Conservation (phyloP, 2,329 filamentous ascomycete genomes). For the Stromatinia cepivora region DNA sequence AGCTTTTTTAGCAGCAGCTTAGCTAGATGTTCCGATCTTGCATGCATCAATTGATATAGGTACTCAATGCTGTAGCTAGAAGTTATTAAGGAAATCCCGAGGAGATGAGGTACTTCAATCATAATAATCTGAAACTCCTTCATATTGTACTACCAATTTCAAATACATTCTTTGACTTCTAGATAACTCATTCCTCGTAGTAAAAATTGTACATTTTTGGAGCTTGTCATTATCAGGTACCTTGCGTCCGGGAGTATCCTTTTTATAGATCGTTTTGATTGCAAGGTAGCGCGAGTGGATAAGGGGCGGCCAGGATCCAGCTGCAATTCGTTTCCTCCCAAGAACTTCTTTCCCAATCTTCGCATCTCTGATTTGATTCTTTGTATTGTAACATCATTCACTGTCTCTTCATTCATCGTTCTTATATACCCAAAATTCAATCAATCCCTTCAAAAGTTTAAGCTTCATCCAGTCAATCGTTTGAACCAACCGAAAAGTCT, state of each 20-base stretch:
- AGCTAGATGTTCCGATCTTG: slow-evolving; percentile 16
- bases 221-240: slow-evolving; percentile 26
- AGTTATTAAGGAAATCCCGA: neutral
- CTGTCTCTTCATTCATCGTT: slow-evolving; percentile 29
- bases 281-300: slow-evolving; percentile 36
- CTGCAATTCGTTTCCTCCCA: slow-evolving; percentile 20
- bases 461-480: slow-evolving; percentile 37
- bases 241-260: slow-evolving; percentile 35
- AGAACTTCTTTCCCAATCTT: slow-evolving; percentile 13
- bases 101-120: slow-evolving; percentile 8
- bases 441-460: slow-evolving; percentile 24
- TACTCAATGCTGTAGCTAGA: slow-evolving; percentile 2
- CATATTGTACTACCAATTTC: slow-evolving; percentile 27
- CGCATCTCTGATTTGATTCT: slow-evolving; percentile 10
- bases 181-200: slow-evolving; percentile 32
- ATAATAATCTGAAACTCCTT: neutral
- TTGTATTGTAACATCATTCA: slow-evolving; percentile 20
- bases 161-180: slow-evolving; percentile 34
- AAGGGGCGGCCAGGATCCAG: slow-evolving; percentile 29
- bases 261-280: slow-evolving; percentile 38
- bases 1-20: neutral
- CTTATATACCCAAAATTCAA: slow-evolving; percentile 32
- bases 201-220: slow-evolving; percentile 33
- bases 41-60: slow-evolving; percentile 2
- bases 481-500: slow-evolving; percentile 29